Conservation (phyloP, 768 basidiomycete genomes). For the Daedaleopsis sinensis region DNA sequence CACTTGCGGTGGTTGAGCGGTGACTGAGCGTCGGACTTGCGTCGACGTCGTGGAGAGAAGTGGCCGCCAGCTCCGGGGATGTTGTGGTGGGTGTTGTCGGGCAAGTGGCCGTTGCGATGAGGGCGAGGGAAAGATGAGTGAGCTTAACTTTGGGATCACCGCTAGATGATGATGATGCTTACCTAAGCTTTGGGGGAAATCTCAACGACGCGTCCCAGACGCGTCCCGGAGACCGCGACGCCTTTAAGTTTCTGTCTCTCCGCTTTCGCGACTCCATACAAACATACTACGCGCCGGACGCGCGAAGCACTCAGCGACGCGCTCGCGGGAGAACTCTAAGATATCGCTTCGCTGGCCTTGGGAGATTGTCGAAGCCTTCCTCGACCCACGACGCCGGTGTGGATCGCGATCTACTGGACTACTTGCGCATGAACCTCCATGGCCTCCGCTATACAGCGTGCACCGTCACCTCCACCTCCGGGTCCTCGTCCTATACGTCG, state of each 20-base stretch:
- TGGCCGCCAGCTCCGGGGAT: background rate
- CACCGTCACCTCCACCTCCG: constrained; percentile 26
- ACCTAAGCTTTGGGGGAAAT: constrained; percentile 12
- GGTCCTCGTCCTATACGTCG: constrained; percentile 72
- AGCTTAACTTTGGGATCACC: constrained; percentile 3
- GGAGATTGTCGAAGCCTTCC: background rate
- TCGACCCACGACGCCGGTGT: background rate
- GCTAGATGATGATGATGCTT: constrained; percentile 7
- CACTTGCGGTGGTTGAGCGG: background rate
- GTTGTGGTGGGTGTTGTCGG: background rate
- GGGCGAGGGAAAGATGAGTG: constrained; percentile 7
- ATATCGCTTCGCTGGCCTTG: background rate
- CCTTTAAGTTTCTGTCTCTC: background rate
- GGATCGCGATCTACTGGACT: background rate
- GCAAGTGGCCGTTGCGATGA: background rate
- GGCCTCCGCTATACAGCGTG: constrained; percentile 5
- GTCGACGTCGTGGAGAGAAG: constrained; percentile 1
- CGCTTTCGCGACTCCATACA: background rate
- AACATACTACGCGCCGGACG: background rate
- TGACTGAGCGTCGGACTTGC: background rate
- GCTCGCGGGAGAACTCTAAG: background rate
- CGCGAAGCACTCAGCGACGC: background rate
- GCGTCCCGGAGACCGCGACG: background rate
- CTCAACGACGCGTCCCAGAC: constrained; percentile 14
- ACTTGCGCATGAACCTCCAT: constrained; percentile 1